phyloP scores from a whole-genome alignment of 768 basidiomycete species.

The Chalciporus chontae region DNA sequence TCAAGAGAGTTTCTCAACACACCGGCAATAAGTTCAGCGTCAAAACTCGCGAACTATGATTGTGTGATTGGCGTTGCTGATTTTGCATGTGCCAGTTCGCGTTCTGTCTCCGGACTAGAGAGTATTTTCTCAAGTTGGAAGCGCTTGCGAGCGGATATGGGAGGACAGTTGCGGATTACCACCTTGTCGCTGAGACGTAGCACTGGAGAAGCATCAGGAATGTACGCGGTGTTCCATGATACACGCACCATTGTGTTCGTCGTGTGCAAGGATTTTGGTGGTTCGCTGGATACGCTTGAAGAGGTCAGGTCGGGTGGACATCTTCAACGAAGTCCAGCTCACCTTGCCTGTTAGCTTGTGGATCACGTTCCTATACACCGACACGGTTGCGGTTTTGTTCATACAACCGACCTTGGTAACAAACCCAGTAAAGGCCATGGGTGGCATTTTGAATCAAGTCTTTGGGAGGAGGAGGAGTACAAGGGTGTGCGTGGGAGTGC shows the following conservation, averaged over 20 bases:
- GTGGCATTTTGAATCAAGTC: slow-evolving; percentile 52
- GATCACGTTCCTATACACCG: slow-evolving; percentile 69
- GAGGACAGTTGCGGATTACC: slow-evolving; percentile 77
- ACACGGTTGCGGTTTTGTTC: slow-evolving; percentile 83
- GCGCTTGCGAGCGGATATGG: slow-evolving; percentile 73
- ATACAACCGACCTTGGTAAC: slow-evolving; percentile 82
- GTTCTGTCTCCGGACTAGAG: slow-evolving; percentile 65
- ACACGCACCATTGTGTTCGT: slow-evolving; percentile 62
- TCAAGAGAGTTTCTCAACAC: not conserved
- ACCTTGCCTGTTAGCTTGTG: slow-evolving; percentile 80
- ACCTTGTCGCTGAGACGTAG: slow-evolving; percentile 69
- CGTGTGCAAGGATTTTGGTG: slow-evolving; percentile 78
- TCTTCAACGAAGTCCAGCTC: slow-evolving; percentile 13
- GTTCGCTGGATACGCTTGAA: slow-evolving; percentile 65
- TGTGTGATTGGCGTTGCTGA: not conserved
- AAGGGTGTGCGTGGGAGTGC: not conserved
- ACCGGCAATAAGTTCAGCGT: not conserved
- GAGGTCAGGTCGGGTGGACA: not conserved
- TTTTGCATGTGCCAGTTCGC: slow-evolving; percentile 34
- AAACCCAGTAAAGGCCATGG: slow-evolving; percentile 68
- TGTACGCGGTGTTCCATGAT: not conserved
- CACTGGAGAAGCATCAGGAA: slow-evolving; percentile 35
- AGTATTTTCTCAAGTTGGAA: slow-evolving; percentile 68
- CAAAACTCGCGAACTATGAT: not conserved
- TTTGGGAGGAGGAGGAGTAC: not conserved